Conservation (phyloP, 2,329 filamentous ascomycete species). For the Hymenoscyphus albidus region DNA sequence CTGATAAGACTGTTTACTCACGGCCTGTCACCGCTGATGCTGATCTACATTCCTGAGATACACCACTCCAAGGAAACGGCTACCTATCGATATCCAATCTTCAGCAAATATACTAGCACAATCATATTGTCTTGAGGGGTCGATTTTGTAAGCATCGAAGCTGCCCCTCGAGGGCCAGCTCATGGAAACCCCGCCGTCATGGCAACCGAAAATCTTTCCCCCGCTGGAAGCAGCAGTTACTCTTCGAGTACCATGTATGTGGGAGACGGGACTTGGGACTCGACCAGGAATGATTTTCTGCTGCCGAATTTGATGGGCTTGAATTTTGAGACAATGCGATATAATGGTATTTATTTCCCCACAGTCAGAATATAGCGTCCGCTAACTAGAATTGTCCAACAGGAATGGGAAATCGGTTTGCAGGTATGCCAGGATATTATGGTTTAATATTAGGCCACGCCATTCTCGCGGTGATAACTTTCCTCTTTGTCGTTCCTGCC, state of each 20-base stretch:
- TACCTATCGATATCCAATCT: conserved; percentile 15
- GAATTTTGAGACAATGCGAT: conserved; percentile 78
- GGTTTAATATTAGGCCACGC: conserved; percentile 67
- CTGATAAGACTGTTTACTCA: neutral
- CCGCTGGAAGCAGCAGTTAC: conserved; percentile 70
- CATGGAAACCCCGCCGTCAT: conserved; percentile 24
- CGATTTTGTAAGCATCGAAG: conserved; percentile 6
- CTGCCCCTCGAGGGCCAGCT: conserved; percentile 22
- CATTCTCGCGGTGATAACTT: conserved; percentile 67
- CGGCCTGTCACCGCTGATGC: neutral
- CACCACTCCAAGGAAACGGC: conserved; percentile 5
- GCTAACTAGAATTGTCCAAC: conserved; percentile 15
- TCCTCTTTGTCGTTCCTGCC: conserved; percentile 67
- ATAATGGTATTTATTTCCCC: conserved; percentile 61
- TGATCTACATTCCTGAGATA: conserved; percentile 8
- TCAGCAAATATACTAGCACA: neutral
- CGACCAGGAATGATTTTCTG: conserved; percentile 70
- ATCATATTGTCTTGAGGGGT: neutral
- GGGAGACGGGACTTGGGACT: conserved; percentile 82
- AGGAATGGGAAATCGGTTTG: conserved; percentile 80
- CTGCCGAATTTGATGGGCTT: conserved; percentile 72
- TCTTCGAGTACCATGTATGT: conserved; percentile 70
- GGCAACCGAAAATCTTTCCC: conserved; percentile 35
- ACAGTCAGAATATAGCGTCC: neutral
- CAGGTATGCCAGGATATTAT: conserved; percentile 65